A percentile compares a stretch with the other conserved stretches of the same genome.
Evolutionary conservation across 495 filamentous ascomycete genomes (phyloP).

Genomic region (Amphirosellinia nigrospora): DNA sequence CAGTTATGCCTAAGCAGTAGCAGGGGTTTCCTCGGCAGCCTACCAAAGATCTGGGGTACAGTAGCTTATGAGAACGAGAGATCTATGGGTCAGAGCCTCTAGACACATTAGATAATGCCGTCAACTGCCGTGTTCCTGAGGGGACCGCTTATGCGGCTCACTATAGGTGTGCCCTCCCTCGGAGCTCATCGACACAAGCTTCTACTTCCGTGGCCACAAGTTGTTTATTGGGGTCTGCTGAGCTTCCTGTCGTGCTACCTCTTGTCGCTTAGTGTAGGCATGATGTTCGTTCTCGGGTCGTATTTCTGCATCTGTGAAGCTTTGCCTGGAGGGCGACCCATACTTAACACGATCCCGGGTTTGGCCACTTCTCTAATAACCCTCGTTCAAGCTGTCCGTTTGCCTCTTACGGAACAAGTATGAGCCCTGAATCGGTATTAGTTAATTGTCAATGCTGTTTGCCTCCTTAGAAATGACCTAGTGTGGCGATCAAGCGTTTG

Average conservation of each 20-base stretch:
- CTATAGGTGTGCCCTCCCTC: constrained; percentile 19
- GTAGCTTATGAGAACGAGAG: constrained; percentile 23
- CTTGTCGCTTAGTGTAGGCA: not conserved
- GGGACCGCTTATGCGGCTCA: constrained; percentile 21
- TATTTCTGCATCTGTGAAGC: constrained; percentile 22
- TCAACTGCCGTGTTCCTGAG: constrained; percentile 27
- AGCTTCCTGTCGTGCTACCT: not conserved
- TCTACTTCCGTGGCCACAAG: constrained; percentile 17
- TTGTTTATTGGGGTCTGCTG: not conserved
- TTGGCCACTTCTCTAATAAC: constrained; percentile 9
- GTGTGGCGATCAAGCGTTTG: constrained; percentile 15
- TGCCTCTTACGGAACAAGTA: constrained; percentile 16
- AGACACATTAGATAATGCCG: constrained; percentile 13
- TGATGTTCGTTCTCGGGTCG: constrained; percentile 6
- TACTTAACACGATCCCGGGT: constrained; percentile 17
- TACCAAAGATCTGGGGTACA: constrained; percentile 27
- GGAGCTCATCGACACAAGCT: constrained; percentile 4
- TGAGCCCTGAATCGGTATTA: constrained; percentile 1
- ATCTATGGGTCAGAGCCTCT: constrained; percentile 23
- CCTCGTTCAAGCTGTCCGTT: constrained; percentile 7
- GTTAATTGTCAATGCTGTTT: not conserved
- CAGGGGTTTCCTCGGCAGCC: constrained; percentile 16
- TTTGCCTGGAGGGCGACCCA: constrained; percentile 14
- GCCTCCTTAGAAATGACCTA: not conserved
- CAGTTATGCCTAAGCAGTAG: not conserved